Base-by-base conservation (phyloP, 129 eudicot genomes). In the Gnaphalium uliginosum region DNA sequence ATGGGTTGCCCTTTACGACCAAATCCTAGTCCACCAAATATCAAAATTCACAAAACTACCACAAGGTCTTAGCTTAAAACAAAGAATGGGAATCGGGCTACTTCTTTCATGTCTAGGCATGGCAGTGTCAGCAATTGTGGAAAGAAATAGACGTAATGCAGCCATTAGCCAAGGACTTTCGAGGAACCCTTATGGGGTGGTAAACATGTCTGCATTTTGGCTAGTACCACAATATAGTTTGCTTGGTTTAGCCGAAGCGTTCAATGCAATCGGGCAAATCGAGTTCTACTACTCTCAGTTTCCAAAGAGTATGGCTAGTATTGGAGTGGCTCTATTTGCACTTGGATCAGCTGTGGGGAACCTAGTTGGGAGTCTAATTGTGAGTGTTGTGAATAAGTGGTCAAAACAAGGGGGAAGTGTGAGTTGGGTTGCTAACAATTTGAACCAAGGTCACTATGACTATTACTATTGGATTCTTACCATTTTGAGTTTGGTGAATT, bases 231-330 rank as follows among this genome's bases (percentile, higher is more conserved):
- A 90, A 4, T 78, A 84, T 78, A 76, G 85, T 26, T 71, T 90
- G 67, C 53, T 60, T 8, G 98, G 96, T 5, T 72, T 93, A 35
- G 90, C 96, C 0, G 98, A 93, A 74, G 98, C 95, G 0, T 82
- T 93, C 24, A 86, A 85, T 67, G 96, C 96, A 14, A 88, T 93
- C 7, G 98, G 92, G 58, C 98, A 89, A 61, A 88, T 80, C 29
- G 90, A 93, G 74, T 89, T 86, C 66, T 93, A 84, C 56, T 93
- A 90, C 70, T 84, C 98, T 19, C 90, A 90, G 71, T 86, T 93
- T 68, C 96, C 98, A 0, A 90, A 86, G 78, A 93, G 89, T 59
- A 93, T 93, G 98, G 73, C 87, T 35, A 93, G 98, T 63, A 81
- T 93, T 35, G 98, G 86, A 0, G 88, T 86, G 60, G 83, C 89